Base-by-base conservation (phyloP, 768 basidiomycete genomes). In the Leccinum incarnatum region DNA sequence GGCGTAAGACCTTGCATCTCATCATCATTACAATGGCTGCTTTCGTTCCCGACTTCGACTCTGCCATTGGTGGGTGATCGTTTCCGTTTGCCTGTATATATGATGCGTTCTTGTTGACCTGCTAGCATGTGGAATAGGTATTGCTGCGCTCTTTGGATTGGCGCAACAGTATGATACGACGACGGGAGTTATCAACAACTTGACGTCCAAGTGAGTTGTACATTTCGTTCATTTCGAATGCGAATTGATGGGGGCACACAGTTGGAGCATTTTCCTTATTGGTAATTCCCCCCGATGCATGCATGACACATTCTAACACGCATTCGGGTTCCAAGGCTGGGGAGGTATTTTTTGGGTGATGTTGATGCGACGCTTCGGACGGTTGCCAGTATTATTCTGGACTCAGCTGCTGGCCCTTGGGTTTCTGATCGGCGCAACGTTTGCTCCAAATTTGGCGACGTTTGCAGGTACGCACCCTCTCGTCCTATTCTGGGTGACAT, bases 31-130 rank as follows among this genome's bases (percentile, higher is more conserved):
- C 81, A 0, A 69, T 83, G 58, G 80, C 83, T 6, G 78, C 83
- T 0, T 78, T 83, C 37, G 72, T 82, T 4, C 83, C 83, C 5
- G 83, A 84, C 57, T 83, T 84, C 59, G 74, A 78, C 57, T 83
- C 82, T 2, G 81, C 76, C 0, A 77, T 81, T 25, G 83, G 83
- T 79, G 8, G 10, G 72, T 58, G 9, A 19, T 23, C 9, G 23
- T 29, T 42, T 42, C 40, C 40, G n/a, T 42, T 42, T 42, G 40
- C 29, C 15, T 14, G 37, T 19, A 1, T 6, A 27, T 48, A 25
- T 23, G 15, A 48, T 48, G 21, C 14, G 9, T 17, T 25, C 6
- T 8, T 25, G 46, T 45, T 45, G 27, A 11, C 45, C 3, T 25
- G 25, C 7, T 14, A 17, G 12, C 8, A 17, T 54, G 34, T 51